Conservation (phyloP, 2,329 filamentous ascomycete species). For the Erysiphe pulchra region DNA sequence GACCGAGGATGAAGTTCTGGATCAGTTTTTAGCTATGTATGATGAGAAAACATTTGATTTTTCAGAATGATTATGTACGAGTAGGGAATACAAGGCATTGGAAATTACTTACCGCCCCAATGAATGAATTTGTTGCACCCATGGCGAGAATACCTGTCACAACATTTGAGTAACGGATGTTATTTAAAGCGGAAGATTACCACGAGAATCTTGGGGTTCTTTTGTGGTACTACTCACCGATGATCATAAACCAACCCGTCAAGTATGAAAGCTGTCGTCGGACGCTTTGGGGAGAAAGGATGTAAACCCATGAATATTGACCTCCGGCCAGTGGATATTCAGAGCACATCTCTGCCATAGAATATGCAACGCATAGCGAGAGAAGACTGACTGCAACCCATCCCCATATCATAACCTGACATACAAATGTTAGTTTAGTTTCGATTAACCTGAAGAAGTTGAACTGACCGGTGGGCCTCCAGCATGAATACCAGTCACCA, state of each 20-base stretch:
- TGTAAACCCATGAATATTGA: slow-evolving; percentile 31
- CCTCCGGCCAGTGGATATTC: slow-evolving; percentile 29
- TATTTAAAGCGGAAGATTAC: no score
- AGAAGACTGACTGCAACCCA: slow-evolving; percentile 26
- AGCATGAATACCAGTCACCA: slow-evolving; percentile 27
- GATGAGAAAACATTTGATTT: no score
- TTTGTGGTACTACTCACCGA: background rate
- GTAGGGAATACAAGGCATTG: background rate
- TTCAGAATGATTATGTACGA: no score
- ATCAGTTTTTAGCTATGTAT: background rate
- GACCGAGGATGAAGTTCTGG: slow-evolving; percentile 7
- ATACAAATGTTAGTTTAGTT: slow-evolving; percentile 23
- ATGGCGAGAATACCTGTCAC: slow-evolving; percentile 17
- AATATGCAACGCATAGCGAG: slow-evolving; percentile 26
- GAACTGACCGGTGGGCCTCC: slow-evolving; percentile 25
- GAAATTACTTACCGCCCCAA: slow-evolving; percentile 11
- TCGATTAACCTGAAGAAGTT: slow-evolving; percentile 17
- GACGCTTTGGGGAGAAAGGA: slow-evolving; percentile 23
- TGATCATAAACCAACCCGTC: slow-evolving; percentile 21
- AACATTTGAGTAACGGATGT: background rate
- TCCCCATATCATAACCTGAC: slow-evolving; percentile 31
- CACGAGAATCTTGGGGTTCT: background rate
- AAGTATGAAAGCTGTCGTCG: slow-evolving; percentile 19
- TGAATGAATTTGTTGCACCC: slow-evolving; percentile 27
- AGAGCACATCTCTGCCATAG: slow-evolving; percentile 32